Evolutionary conservation across 352 stramenopile genomes (phyloP).

Genomic region (Globisporangium paroecandrum): DNA sequence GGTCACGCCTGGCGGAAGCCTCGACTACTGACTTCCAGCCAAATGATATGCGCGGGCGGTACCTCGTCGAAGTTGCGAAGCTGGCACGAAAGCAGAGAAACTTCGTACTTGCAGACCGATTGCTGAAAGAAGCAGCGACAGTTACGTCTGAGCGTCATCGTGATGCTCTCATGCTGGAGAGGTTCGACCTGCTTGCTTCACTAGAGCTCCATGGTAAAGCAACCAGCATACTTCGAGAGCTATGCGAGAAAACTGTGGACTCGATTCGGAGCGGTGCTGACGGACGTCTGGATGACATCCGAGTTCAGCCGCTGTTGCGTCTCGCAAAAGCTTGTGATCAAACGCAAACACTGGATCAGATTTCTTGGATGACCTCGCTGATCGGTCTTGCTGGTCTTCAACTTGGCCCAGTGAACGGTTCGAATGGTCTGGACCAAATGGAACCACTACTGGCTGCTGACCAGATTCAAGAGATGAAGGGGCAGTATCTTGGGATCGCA

Average conservation of each 20-base stretch:
- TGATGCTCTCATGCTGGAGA: conserved; percentile 30
- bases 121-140: conserved; percentile 30
- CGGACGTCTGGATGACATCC: neutral
- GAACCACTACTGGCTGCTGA: conserved; percentile 22
- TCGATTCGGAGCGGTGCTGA: neutral
- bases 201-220: conserved; percentile 31
- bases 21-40: neutral
- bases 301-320: conserved; percentile 24
- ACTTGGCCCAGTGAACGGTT: neutral
- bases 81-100: conserved; percentile 61
- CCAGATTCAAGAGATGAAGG: conserved; percentile 11
- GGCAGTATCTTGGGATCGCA: conserved; percentile 23
- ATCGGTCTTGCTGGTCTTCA: neutral
- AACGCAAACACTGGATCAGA: conserved; percentile 18
- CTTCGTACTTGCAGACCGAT: conserved; percentile 26
- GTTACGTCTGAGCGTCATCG: neutral
- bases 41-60: neutral
- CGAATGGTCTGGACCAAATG: neutral
- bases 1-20: neutral
- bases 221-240: conserved; percentile 22
- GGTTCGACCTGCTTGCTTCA: conserved; percentile 32
- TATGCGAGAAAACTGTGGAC: conserved; percentile 20
- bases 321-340: conserved; percentile 23
- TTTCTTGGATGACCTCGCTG: conserved; percentile 7
- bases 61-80: conserved; percentile 33